A percentile compares a stretch with the other conserved stretches of the same genome.
These are phyloP conservation scores for Neurospora sp. DNA, from an alignment of 495 filamentous ascomycete species.

Conservation along the genomic window DNA sequence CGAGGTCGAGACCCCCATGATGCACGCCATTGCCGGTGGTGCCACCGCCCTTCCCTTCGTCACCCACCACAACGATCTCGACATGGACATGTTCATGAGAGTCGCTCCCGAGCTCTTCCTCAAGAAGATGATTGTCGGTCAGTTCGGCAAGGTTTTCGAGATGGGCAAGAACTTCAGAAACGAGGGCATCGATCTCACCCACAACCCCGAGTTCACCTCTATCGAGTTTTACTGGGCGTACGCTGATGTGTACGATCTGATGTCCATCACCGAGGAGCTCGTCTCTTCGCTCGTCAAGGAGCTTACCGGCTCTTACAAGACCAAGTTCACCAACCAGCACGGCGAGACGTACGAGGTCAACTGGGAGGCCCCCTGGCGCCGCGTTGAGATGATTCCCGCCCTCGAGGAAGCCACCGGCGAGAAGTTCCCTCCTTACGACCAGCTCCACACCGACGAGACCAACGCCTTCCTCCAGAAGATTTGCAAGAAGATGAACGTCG, in stretches of 20 bases:
- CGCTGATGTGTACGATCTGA: constrained; percentile 84
- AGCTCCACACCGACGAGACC: constrained; percentile 83
- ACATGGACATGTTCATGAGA: constrained; percentile 85
- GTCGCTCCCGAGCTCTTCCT: constrained; percentile 92
- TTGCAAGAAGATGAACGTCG: constrained; percentile 79
- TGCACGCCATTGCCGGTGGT: constrained; percentile 91
- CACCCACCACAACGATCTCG: constrained; percentile 88
- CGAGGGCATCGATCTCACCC: constrained; percentile 85
- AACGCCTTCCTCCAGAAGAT: constrained; percentile 76
- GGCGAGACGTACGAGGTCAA: constrained; percentile 84
- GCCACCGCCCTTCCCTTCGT: constrained; percentile 93
- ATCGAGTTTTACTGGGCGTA: constrained; percentile 92
- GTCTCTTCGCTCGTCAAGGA: constrained; percentile 87
- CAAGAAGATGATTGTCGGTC: constrained; percentile 83
- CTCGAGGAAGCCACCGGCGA: constrained; percentile 83
- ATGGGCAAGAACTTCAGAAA: constrained; percentile 91
- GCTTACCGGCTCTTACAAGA: constrained; percentile 75
- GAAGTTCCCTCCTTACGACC: constrained; percentile 81
- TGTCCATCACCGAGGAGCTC: constrained; percentile 89
- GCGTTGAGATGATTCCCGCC: constrained; percentile 93
- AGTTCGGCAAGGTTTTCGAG: constrained; percentile 77
- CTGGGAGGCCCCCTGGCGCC: constrained; percentile 90
- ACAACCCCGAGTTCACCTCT: constrained; percentile 97
- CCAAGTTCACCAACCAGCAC: constrained; percentile 66
- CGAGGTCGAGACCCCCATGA: constrained; percentile 97